Evolutionary conservation across 2,329 filamentous ascomycete species (phyloP), one percentile per base, ranked within the genome.

Genomic region (Epichloe sylvatica): DNA sequence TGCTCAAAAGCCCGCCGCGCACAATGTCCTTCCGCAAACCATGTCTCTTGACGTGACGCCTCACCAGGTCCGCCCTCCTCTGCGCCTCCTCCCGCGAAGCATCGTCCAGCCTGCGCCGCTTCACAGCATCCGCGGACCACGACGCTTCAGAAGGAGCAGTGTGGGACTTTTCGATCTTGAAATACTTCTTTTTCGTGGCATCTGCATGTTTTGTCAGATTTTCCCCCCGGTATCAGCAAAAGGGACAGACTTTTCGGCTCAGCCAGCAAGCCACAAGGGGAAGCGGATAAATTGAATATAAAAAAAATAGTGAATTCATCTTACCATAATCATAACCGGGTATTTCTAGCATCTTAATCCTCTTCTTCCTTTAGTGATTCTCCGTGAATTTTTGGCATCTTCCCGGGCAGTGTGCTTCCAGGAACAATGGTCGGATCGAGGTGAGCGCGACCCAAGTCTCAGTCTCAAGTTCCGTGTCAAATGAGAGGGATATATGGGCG

Each of bases 101-200:
- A 36, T 74, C 67, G 34, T 75, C 67, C 3, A 68, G 53, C 52
- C 72, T 72, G 47, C 77, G 77, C 54, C 70, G 71, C 63, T 78
- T 81, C 50, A 83, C 75, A 6, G 72, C 71, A 43, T 76, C 69
- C n/a, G 70, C 65, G 8, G 80, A 78, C 67, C 80, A 84, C 15
- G 70, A 64, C 0, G 74, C 69, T 7, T 62, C 64, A 2, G 67
- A 54, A 0, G 78, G 72, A 0, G 77, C 77, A 15, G 70, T 71
- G 49, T 75, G 70, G 38, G 76, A 70, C 43, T 71, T 74, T 59
- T 83, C 77, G 46, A 86, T 75, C 57, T 78, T 81, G 64, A 85
- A 86, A 59, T 85, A 86, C 54, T 78, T 82, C 37, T 73, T 74
- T 62, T 78, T 84, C 41, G 72, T 71, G 13, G 63, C 47, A 52